Percentiles rank a stretch among this genome's conserved stretches.
These are phyloP conservation scores for Calophaca sinica DNA, from an alignment of 306 rosid genomes.

Conservation along the genomic window DNA sequence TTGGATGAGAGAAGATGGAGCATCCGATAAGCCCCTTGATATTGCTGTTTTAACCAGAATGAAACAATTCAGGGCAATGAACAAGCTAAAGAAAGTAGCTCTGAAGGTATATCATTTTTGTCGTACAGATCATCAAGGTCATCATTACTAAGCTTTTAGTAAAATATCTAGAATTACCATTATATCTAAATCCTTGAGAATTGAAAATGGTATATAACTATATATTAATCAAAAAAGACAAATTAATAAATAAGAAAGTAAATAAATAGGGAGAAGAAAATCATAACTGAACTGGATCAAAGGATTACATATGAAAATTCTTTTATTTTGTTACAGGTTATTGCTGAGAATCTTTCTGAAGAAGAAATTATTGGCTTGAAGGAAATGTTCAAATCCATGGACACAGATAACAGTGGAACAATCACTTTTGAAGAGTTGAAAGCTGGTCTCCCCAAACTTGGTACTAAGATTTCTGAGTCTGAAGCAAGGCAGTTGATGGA, in stretches of 20 bases:
- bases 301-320: slow-evolving; percentile 21
- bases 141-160: slow-evolving; percentile 8
- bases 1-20: slow-evolving; percentile 97
- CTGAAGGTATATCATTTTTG: slow-evolving; percentile 66
- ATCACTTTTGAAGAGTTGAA: slow-evolving; percentile 87
- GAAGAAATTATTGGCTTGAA: slow-evolving; percentile 94
- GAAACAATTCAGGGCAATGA: slow-evolving; percentile 98
- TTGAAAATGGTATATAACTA: slow-evolving; percentile 2
- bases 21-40: slow-evolving; percentile 96
- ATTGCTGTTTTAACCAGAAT: slow-evolving; percentile 89
- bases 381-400: slow-evolving; percentile 95
- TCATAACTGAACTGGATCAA: slow-evolving; percentile 26
- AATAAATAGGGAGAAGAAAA: slow-evolving; percentile 11
- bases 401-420: slow-evolving; percentile 94
- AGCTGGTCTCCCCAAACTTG: slow-evolving; percentile 90
- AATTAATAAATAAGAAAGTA: not conserved
- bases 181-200: not conserved
- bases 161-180: slow-evolving; percentile 4
- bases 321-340: slow-evolving; percentile 61
- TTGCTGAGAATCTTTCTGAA: slow-evolving; percentile 94
- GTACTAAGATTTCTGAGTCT: slow-evolving; percentile 89
- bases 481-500: slow-evolving; percentile 92
- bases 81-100: slow-evolving; percentile 96
- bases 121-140: not conserved
- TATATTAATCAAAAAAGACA: not conserved